A percentile compares a stretch with the other conserved stretches of the same genome.
Conservation (phyloP, 805 yeast species). For the Lipomyces yamanashiensis region DNA sequence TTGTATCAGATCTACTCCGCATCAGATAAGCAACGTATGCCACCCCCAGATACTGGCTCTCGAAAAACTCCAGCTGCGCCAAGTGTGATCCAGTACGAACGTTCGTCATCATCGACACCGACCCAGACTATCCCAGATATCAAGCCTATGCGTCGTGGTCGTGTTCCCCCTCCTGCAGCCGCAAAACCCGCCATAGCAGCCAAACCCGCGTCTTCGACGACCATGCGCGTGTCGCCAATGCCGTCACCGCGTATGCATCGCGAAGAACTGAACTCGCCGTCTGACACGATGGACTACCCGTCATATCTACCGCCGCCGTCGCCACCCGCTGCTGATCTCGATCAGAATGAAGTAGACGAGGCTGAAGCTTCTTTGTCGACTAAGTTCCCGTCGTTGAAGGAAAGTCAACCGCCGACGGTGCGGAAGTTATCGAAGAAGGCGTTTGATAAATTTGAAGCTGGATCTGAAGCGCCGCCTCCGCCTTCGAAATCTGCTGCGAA, state of each 20-base stretch:
- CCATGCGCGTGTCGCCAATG: conserved; percentile 10
- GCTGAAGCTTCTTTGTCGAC: conserved; percentile 19
- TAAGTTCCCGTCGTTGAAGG: conserved; percentile 15
- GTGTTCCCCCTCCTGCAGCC: conserved; percentile 29
- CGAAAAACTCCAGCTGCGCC: not conserved
- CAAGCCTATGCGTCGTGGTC: conserved; percentile 36
- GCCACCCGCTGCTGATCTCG: conserved; percentile 12
- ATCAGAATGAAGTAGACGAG: conserved; percentile 11
- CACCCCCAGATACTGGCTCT: conserved; percentile 21
- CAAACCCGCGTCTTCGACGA: not conserved
- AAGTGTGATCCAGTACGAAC: conserved; percentile 22
- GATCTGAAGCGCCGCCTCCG: not conserved
- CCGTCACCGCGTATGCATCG: not conserved
- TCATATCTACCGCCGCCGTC: conserved; percentile 28
- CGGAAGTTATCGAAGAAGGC: conserved; percentile 4
- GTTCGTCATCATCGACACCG: not conserved
- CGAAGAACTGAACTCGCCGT: conserved; percentile 16
- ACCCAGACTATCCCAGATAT: conserved; percentile 26
- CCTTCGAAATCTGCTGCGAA: too few relatives aligned
- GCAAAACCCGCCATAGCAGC: not conserved
- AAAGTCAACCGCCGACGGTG: not conserved
- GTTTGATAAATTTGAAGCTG: conserved; percentile 15
- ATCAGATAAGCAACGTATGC: conserved; percentile 18
- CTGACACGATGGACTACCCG: conserved; percentile 18
- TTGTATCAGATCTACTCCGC: conserved; percentile 13